Conservation (phyloP, 345 rosid genomes). For the Euphorbia tirucalli region DNA sequence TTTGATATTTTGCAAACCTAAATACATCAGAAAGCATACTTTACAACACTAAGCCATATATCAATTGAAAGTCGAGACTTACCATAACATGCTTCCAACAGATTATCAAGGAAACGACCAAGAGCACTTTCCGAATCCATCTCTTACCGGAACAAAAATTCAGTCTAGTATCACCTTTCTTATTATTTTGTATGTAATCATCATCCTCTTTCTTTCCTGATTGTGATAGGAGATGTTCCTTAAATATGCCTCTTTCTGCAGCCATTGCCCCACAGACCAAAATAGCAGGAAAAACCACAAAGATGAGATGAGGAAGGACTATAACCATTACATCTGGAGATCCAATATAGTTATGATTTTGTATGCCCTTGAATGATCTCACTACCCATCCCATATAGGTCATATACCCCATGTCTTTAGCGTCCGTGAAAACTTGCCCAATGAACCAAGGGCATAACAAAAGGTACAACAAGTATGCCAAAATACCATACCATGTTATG, state of each 20-base stretch:
- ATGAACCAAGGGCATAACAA: constrained; percentile 69
- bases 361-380: constrained; percentile 26
- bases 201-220: constrained; percentile 74
- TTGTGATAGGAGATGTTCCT: constrained; percentile 45
- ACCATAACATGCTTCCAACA: constrained; percentile 83
- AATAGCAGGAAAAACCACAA: constrained; percentile 62
- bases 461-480: constrained; percentile 63
- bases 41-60: constrained; percentile 3
- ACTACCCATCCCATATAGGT: constrained; percentile 85
- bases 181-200: constrained; percentile 38
- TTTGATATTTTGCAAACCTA: too few species aligned
- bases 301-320: constrained; percentile 75
- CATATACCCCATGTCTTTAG: constrained; percentile 62
- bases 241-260: constrained; percentile 62
- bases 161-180: constrained; percentile 28
- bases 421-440: constrained; percentile 64
- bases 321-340: constrained; percentile 80
- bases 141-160: constrained; percentile 34
- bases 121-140: constrained; percentile 52
- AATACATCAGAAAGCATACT: not conserved
- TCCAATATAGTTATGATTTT: constrained; percentile 55
- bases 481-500: constrained; percentile 58
- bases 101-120: constrained; percentile 56
- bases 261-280: constrained; percentile 52
- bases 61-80: constrained; percentile 18